These are phyloP conservation scores for Plasmodium blacklocki DNA, from an alignment of 169 alveolate species.

Conservation along the genomic window DNA sequence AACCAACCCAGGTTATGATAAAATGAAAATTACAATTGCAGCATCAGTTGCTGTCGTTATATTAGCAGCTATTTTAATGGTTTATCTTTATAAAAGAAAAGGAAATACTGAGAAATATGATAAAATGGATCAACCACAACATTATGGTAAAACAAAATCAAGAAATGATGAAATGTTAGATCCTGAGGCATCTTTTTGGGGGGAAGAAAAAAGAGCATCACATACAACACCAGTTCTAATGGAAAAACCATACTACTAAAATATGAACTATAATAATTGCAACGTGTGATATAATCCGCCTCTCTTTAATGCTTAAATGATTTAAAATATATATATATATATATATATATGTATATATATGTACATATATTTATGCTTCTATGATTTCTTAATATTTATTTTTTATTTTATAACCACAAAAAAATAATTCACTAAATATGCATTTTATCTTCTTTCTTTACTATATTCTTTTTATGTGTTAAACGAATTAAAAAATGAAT, in stretches of 20 bases:
- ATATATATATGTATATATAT: too few relatives aligned
- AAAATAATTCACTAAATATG: too few relatives aligned
- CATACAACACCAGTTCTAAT: constrained; percentile 73
- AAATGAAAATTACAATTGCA: constrained; percentile 20
- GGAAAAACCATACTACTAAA: constrained; percentile 74
- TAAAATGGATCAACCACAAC: constrained; percentile 51
- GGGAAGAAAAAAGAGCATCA: constrained; percentile 69
- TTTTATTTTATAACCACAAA: too few relatives aligned
- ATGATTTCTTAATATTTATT: too few relatives aligned
- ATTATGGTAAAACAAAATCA: constrained; percentile 24
- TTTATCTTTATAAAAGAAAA: constrained; percentile 25
- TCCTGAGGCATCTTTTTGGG: constrained; percentile 77
- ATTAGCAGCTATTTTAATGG: constrained; percentile 4
- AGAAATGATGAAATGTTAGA: constrained; percentile 71
- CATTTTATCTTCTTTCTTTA: too few relatives aligned
- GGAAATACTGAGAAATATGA: constrained; percentile 25
- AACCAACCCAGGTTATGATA: not conserved
- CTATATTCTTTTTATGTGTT: too few relatives aligned
- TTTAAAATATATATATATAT: too few relatives aligned
- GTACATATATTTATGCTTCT: too few relatives aligned
- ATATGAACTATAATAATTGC: not conserved
- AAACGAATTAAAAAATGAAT: too few relatives aligned
- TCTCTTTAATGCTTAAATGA: too few relatives aligned
- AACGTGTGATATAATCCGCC: not conserved
- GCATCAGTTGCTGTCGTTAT: not conserved